Evolutionary conservation across 1,139 yeast species (phyloP), one percentile per base, ranked within the genome.

Genomic region (Yamadazyma atmosphaerica): DNA sequence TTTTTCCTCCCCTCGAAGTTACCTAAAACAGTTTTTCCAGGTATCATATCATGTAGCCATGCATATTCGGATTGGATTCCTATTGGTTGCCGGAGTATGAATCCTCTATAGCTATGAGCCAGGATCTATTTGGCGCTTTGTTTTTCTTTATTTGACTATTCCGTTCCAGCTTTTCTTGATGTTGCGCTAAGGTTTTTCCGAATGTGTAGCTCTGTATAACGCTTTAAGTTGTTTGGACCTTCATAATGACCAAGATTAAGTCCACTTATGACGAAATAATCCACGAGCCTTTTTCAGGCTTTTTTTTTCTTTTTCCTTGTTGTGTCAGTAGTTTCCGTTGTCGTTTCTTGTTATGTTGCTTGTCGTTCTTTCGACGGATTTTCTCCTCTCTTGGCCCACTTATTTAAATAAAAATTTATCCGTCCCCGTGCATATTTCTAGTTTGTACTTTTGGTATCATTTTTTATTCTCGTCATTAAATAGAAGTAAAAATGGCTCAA

Each of bases 161-260:
- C 5, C n/a, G 4, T 23, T 9, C 26, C 7, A 12, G 11, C 7
- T 10, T 12, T n/a, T 23, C 5, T 11, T n/a, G 30, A 6, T 11
- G n/a, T 27, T 14, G 17, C 30, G 28, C 17, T 8, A 10, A 27
- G 13, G 33, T 30, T 30, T 30, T 30, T 30, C 33, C 33, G 33
- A 19, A 18, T 18, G 10, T 12, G 33, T 23, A 23, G 7, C 7
- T 5, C 11, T 23, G 12, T 23, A 23, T 23, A 23, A 23, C 22
- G 21, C 19, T 15, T 12, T 12, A 5, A 6, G 4, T 9, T 5
- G 6, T 12, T 14, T 6, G 6, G 13, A 24, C 14, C 14, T 12
- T 24, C n/a, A 24, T 23, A 21, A 21, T 21, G 10, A 10, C 26
- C 26, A 23, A 8, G 26, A 23, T 23, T 23, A 23, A 7, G 4